Percentiles rank a stretch among this genome's conserved stretches.
Evolutionary conservation across 2,329 filamentous ascomycete species (phyloP).

Genomic region (Emydomyces testavorans): DNA sequence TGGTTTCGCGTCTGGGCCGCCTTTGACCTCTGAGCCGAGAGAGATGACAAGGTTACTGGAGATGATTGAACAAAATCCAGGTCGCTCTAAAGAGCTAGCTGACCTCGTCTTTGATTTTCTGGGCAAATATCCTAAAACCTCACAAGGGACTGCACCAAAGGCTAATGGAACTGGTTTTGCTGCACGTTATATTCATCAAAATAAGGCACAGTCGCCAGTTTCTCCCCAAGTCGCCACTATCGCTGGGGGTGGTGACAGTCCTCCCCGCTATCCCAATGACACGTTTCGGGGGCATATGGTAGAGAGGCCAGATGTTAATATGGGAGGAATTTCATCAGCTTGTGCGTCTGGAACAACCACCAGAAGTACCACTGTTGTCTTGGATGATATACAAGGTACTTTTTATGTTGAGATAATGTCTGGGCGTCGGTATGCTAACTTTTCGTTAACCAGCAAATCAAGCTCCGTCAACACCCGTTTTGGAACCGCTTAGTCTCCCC

Average conservation of each 20-base stretch:
- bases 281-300: constrained; percentile 18
- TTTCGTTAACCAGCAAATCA: neutral
- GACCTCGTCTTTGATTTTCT: constrained; percentile 13
- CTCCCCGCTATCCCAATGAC: constrained; percentile 11
- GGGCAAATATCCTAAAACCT: neutral
- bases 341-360: constrained; percentile 6
- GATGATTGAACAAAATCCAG: constrained; percentile 13
- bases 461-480: neutral
- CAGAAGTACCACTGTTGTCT: neutral
- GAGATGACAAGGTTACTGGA: constrained; percentile 13
- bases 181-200: neutral
- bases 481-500: neutral
- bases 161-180: neutral
- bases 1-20: neutral
- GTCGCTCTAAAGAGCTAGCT: constrained; percentile 12
- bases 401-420: neutral
- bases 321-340: constrained; percentile 48
- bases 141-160: neutral
- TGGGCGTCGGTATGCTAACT: neutral
- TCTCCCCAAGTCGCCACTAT: constrained; percentile 13
- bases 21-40: neutral
- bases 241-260: constrained; percentile 17
- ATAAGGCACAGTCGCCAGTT: neutral
- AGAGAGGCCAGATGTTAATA: constrained; percentile 31
- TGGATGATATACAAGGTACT: neutral